Base-by-base conservation (phyloP, 2,329 filamentous ascomycete genomes). In the Colletotrichum sp. region DNA sequence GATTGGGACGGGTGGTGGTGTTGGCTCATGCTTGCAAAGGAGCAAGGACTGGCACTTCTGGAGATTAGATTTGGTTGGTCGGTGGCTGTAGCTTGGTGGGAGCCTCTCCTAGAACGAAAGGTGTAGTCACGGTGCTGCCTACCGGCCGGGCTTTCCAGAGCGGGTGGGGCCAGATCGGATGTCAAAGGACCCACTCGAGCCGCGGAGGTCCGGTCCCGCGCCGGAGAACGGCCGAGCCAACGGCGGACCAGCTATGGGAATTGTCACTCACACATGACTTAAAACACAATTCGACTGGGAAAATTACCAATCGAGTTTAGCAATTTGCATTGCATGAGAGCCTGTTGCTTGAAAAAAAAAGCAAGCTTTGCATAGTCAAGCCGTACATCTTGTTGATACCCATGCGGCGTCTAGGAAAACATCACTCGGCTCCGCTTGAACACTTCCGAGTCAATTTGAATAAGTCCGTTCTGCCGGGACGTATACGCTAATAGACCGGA, bases 211-310 rank as follows among this genome's bases (percentile, higher is more conserved):
- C 18, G 18, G 18, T 12, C 5, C 18, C 18, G 44, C 44, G 18
- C 18, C 44, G 18, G 1, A 49, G 6, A 49, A 49, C 18, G 18
- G 7, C 44, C 5, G 3, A 7, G 1, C 9, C 3, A 49, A 2
- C 9, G 0, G 5, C n/a, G 6, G 1, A 12, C 44, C 10, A 21
- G 18, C 44, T 3, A 3, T 6, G 9, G 10, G 0, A 5, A n/a
- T 10, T 4, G 0, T 49, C 8, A 49, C 0, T 49, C 18, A n/a
- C 9, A 49, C 1, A n/a, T 44, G 8, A 5, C 0, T 1, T 18
- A 10, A 18, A 18, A 13, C 2, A 34, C 4, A 24, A 15, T 34
- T 6, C 12, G 32, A 13, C 12, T 34, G 12, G 12, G 32, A 2
- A 36, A 36, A 36, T 5, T 0, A 16, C 0, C 6, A 0, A 36